Percentiles rank a stretch among this genome's conserved stretches.
phyloP scores from a whole-genome alignment of 129 eudicot species.

The Silybum marianum region DNA sequence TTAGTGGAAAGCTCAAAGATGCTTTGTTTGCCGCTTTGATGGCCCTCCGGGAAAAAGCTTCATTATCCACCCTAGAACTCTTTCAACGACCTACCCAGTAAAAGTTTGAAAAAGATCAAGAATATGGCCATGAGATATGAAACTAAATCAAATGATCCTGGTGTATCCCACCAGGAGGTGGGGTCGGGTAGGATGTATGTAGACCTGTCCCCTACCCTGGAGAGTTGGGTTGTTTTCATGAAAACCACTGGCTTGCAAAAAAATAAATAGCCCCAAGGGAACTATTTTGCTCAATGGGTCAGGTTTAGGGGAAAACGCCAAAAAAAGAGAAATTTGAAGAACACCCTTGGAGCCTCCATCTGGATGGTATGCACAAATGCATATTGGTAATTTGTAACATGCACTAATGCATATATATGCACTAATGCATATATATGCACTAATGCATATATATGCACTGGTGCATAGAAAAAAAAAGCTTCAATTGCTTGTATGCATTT shows the following conservation, averaged over 20 bases:
- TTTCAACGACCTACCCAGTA: slow-evolving; percentile 79
- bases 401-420: too few relatives aligned
- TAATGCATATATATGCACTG: too few relatives aligned
- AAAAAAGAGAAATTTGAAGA: too few relatives aligned
- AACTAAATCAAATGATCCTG: background rate
- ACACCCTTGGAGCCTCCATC: too few relatives aligned
- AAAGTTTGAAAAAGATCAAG: background rate
- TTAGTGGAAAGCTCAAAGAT: slow-evolving; percentile 39
- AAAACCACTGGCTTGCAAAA: background rate
- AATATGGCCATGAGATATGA: background rate
- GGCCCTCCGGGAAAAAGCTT: slow-evolving; percentile 99
- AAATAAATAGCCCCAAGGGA: background rate
- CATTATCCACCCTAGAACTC: slow-evolving; percentile 98
- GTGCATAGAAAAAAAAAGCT: too few relatives aligned
- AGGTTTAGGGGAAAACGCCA: too few relatives aligned
- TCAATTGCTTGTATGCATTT: too few relatives aligned
- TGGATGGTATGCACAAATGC: too few relatives aligned
- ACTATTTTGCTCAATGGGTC: background rate
- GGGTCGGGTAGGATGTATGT: background rate
- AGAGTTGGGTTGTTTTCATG: background rate
- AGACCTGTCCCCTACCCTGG: background rate
- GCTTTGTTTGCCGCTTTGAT: slow-evolving; percentile 77
- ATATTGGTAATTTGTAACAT: too few relatives aligned
- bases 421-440: too few relatives aligned
- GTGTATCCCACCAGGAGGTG: background rate